Base-by-base conservation (phyloP, 192 early-diverging fungal species). In the Mortierella claussenii region DNA sequence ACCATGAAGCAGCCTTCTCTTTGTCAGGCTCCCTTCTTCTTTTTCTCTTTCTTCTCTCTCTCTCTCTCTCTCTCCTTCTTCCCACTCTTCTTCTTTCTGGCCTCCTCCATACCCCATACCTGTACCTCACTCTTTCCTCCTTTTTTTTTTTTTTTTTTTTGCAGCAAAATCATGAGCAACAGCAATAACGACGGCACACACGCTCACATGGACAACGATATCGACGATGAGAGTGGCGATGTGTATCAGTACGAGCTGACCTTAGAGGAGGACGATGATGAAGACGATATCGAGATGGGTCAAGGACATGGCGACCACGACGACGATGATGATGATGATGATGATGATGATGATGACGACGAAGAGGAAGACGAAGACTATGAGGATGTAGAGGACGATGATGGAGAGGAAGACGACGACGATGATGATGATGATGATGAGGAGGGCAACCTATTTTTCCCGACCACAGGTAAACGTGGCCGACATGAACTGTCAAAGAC, bases 221-320 rank as follows among this genome's bases (percentile, higher is more conserved):
- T 57, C 20, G 69, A 73, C 24, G 26, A 65, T 27, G 68, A 69
- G 51, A 67, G 75, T 37, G 55, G 55, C 11, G 60, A 59, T 3
- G 60, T 33, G 18, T 67, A 59, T 36, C 54, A 55, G 24, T 60
- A 79, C 33, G 46, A 58, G 15, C 17, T 46, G 4, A 49, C 54
- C 7, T 58, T 58, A 20, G 83, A 79, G n/a, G 54, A 44, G 9
- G 75, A 83, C 10, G 60, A 60, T 17, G 55, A 57, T 11, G 55
- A 68, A 3, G 65, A 65, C 32, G 75, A 56, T n/a, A n/a, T n/a
- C n/a, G n/a, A n/a, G n/a, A n/a, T n/a, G n/a, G n/a, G n/a, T n/a
- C n/a, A n/a, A n/a, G n/a, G n/a, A n/a, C n/a, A n/a, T n/a, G n/a
- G n/a, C n/a, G n/a, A n/a, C n/a, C n/a, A n/a, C n/a, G n/a, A n/a